Percentiles rank a stretch among this genome's conserved stretches.
phyloP scores from a whole-genome alignment of 2,329 filamentous ascomycete genomes.

The Rutstroemia sp. region DNA sequence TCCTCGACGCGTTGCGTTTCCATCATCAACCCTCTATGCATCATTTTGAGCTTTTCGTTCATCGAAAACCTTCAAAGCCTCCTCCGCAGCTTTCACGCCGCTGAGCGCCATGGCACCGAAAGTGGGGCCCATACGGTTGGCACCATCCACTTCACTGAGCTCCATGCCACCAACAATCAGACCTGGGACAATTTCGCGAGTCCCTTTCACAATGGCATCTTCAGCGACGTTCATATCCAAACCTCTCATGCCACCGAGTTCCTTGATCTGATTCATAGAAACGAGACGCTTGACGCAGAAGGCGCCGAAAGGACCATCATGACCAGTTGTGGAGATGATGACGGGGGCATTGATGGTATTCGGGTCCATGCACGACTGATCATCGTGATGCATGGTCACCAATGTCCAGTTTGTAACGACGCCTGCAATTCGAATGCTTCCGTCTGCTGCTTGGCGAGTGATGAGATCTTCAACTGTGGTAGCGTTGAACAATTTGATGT shows the following conservation, averaged over 20 bases:
- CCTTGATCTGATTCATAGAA: constrained; percentile 75
- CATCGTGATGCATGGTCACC: constrained; percentile 78
- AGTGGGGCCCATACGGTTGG: constrained; percentile 80
- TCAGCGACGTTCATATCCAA: constrained; percentile 89
- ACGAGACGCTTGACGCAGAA: constrained; percentile 89
- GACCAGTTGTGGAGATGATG: constrained; percentile 82
- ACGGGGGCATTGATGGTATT: constrained; percentile 93
- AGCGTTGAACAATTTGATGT: constrained; percentile 95
- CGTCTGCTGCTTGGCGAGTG: constrained; percentile 56
- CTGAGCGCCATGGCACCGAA: constrained; percentile 85
- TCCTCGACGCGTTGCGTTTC: neutral
- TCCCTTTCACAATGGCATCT: constrained; percentile 89
- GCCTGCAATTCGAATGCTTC: constrained; percentile 65
- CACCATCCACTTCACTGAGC: constrained; percentile 80
- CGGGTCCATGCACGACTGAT: constrained; percentile 93
- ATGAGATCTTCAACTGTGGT: constrained; percentile 90
- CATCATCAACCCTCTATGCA: neutral
- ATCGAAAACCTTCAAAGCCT: constrained; percentile 71
- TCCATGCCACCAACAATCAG: constrained; percentile 95
- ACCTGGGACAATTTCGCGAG: constrained; percentile 79
- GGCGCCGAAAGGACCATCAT: constrained; percentile 85
- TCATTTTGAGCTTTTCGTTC: constrained; percentile 68
- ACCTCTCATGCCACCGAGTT: constrained; percentile 86
- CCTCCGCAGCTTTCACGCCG: constrained; percentile 87
- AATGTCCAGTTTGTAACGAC: constrained; percentile 97